Evolutionary conservation across 2,329 filamentous ascomycete species (phyloP).

Genomic region (Hortaea sp.): DNA sequence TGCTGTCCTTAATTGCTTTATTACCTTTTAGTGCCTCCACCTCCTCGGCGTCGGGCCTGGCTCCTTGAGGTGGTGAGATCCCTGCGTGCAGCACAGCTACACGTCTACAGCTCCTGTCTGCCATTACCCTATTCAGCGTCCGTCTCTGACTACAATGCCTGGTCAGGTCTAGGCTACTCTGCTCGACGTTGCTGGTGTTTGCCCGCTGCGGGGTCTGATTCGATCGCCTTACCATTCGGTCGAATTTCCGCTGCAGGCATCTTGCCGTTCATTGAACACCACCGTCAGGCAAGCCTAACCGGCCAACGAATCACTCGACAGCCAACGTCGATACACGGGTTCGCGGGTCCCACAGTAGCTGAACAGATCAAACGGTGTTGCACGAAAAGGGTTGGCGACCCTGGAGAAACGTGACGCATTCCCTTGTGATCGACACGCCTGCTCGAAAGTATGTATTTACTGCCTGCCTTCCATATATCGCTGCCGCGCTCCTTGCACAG

Average conservation of each 20-base stretch:
- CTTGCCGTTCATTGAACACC: background rate
- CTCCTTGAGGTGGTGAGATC: too few species aligned
- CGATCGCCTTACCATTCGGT: background rate
- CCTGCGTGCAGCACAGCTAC: too few species aligned
- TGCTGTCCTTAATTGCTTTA: too few species aligned
- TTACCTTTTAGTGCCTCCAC: too few species aligned
- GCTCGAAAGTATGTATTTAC: slow-evolving; percentile 2
- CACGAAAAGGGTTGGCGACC: background rate
- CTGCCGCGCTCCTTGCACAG: background rate
- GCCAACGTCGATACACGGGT: slow-evolving; percentile 1
- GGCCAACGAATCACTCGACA: slow-evolving; percentile 4
- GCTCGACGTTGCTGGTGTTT: slow-evolving; percentile 1
- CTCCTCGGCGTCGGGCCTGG: too few species aligned
- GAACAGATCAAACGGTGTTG: background rate
- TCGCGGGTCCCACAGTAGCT: slow-evolving; percentile 3
- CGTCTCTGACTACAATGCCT: background rate
- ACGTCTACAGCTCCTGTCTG: background rate
- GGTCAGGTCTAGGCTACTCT: background rate
- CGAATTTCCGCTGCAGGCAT: slow-evolving; percentile 3
- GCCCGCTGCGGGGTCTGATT: slow-evolving; percentile 1
- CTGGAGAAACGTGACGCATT: slow-evolving; percentile 2
- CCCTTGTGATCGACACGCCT: background rate
- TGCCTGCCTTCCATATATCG: slow-evolving; percentile 1
- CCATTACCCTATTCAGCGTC: slow-evolving; percentile 2
- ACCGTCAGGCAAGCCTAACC: background rate